Evolutionary conservation across 768 basidiomycete genomes (phyloP).

Genomic region (Punctularia strigosozonata): DNA sequence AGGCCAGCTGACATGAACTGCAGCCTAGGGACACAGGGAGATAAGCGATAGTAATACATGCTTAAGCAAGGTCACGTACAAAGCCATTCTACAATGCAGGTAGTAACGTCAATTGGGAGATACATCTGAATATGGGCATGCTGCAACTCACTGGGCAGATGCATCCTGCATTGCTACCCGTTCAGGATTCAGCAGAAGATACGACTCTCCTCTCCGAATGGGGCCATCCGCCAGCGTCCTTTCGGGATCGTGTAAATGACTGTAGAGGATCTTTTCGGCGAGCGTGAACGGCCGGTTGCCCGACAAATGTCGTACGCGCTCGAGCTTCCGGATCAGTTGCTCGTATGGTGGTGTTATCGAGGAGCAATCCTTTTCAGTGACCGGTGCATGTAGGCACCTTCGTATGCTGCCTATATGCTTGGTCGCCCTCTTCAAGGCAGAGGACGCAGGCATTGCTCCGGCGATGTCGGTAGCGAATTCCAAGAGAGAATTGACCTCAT

Average conservation of each 20-base stretch:
- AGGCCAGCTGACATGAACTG: slow-evolving; percentile 99
- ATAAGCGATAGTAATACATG: neutral
- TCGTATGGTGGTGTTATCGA: slow-evolving; percentile 83
- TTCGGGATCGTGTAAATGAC: slow-evolving; percentile 76
- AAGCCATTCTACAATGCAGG: slow-evolving; percentile 51
- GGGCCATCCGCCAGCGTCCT: slow-evolving; percentile 52
- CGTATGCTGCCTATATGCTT: no score
- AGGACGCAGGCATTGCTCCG: slow-evolving; percentile 10
- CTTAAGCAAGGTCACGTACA: slow-evolving; percentile 34
- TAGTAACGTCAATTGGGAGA: slow-evolving; percentile 5
- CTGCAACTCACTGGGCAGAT: slow-evolving; percentile 63
- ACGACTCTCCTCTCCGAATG: slow-evolving; percentile 64
- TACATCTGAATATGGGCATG: slow-evolving; percentile 1
- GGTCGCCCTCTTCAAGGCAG: no score
- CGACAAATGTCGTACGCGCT: slow-evolving; percentile 55
- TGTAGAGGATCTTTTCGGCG: slow-evolving; percentile 97
- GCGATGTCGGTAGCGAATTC: slow-evolving; percentile 7
- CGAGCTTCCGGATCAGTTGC: slow-evolving; percentile 56
- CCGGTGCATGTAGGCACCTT: slow-evolving; percentile 28
- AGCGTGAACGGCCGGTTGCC: slow-evolving; percentile 72
- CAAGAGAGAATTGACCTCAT: slow-evolving; percentile 14
- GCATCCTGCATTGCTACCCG: slow-evolving; percentile 98
- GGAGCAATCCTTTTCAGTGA: slow-evolving; percentile 44
- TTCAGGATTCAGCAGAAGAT: slow-evolving; percentile 85
- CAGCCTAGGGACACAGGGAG: slow-evolving; percentile 33